phyloP scores from a whole-genome alignment of 2,329 filamentous ascomycete species.

The Apiospora pterosperma region DNA sequence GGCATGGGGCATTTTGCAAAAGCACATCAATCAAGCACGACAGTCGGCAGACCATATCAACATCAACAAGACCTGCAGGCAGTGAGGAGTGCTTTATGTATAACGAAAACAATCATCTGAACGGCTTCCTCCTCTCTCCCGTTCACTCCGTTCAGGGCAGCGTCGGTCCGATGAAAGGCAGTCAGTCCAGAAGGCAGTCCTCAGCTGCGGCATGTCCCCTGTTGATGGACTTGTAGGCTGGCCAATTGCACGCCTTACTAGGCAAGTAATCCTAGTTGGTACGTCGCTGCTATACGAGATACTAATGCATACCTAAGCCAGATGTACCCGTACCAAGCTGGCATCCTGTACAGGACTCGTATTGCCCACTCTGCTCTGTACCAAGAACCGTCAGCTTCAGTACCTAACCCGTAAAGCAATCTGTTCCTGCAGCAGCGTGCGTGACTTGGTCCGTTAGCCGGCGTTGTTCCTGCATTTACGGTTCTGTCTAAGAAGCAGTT shows the following conservation, averaged over 20 bases:
- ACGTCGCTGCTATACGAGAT: background rate
- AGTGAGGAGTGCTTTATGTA: no score
- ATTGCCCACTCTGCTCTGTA: background rate
- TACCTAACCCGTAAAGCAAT: no score
- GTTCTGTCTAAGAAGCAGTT: no score
- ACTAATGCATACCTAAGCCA: no score
- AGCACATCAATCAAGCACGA: background rate
- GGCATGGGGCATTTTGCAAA: background rate
- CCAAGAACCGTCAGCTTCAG: no score
- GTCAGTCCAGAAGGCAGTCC: background rate
- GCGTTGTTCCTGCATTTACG: background rate
- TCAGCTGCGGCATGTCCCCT: background rate
- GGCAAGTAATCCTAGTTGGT: background rate
- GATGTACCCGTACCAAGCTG: background rate
- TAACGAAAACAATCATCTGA: no score
- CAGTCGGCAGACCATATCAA: background rate
- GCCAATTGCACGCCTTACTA: background rate
- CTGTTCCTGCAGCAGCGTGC: constrained; percentile 1
- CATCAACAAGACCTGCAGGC: no score
- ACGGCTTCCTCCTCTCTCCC: no score
- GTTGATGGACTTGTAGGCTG: background rate
- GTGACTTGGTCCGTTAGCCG: background rate
- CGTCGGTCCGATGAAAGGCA: no score
- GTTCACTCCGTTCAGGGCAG: background rate
- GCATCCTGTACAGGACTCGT: background rate